phyloP scores from a whole-genome alignment of 371 early-diverging fungal genomes.

The Syncephalastrum sp. region DNA sequence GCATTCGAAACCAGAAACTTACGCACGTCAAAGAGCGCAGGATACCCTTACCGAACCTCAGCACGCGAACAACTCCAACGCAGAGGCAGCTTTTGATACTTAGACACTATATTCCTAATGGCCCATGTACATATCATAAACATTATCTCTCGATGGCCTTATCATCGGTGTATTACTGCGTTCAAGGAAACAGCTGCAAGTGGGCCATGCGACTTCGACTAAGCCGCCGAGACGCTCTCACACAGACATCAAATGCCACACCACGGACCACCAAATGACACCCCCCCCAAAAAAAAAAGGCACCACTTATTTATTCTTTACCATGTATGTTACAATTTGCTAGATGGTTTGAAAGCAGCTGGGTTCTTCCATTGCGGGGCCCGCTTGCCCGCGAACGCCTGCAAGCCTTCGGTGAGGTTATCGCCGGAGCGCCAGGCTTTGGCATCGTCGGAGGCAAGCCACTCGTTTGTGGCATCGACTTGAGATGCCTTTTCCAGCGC shows the following conservation, averaged over 20 bases:
- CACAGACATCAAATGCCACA: neutral
- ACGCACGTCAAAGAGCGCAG: slow-evolving; percentile 11
- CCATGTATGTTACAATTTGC: slow-evolving; percentile 20
- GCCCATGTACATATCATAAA: too few relatives aligned
- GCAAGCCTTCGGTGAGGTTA: slow-evolving; percentile 41
- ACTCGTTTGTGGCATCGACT: slow-evolving; percentile 35
- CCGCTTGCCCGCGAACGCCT: slow-evolving; percentile 40
- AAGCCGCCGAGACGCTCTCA: neutral
- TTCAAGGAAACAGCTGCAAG: neutral
- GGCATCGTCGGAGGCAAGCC: slow-evolving; percentile 39
- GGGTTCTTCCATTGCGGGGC: slow-evolving; percentile 41
- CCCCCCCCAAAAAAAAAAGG: too few relatives aligned
- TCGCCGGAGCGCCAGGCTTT: slow-evolving; percentile 32
- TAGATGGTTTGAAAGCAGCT: slow-evolving; percentile 14
- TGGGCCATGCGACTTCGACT: neutral
- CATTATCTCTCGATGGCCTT: neutral
- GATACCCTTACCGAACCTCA: slow-evolving; percentile 22
- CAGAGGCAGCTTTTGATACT: slow-evolving; percentile 18
- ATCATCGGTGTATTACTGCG: neutral
- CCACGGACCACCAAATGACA: too few relatives aligned
- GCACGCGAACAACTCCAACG: slow-evolving; percentile 23
- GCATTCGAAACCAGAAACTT: too few relatives aligned
- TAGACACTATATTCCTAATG: too few relatives aligned
- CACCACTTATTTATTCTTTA: too few relatives aligned
- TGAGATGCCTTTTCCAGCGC: slow-evolving; percentile 40